A percentile compares a stretch with the other conserved stretches of the same genome.
Conservation (phyloP, 129 eudicot genomes). For the Centella asiatica region DNA sequence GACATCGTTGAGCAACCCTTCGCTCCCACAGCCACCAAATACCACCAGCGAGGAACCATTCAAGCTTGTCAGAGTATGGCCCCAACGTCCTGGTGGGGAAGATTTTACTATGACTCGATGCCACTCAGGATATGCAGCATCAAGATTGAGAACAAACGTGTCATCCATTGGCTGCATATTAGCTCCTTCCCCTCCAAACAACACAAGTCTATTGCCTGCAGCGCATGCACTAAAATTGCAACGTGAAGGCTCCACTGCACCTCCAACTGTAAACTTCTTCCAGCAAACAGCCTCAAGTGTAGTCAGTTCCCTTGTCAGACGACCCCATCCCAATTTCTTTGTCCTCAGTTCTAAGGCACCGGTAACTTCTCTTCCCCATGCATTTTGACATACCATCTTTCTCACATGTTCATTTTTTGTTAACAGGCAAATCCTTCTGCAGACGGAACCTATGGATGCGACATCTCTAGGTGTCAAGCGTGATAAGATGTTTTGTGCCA, state of each 20-base stretch:
- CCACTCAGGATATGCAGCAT: conserved; percentile 71
- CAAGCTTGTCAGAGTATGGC: conserved; percentile 79
- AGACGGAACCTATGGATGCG: conserved; percentile 84
- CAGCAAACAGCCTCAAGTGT: conserved; percentile 89
- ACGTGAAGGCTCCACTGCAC: conserved; percentile 83
- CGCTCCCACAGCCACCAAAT: conserved; percentile 83
- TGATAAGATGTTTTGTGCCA: conserved; percentile 78
- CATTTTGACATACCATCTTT: conserved; percentile 90
- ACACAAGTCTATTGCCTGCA: conserved; percentile 76
- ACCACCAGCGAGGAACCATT: conserved; percentile 84
- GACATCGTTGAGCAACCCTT: conserved; percentile 83
- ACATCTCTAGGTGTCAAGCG: conserved; percentile 88
- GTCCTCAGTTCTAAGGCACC: conserved; percentile 76
- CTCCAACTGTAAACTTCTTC: conserved; percentile 78
- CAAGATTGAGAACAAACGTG: conserved; percentile 83
- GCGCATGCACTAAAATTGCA: conserved; percentile 95
- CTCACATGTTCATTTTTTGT: conserved; percentile 83
- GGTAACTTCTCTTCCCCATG: conserved; percentile 91
- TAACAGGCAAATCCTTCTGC: conserved; percentile 69
- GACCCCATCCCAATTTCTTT: conserved; percentile 79
- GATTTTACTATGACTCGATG: conserved; percentile 64
- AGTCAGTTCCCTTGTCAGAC: conserved; percentile 77
- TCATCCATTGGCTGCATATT: conserved; percentile 99
- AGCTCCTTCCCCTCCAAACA: conserved; percentile 92
- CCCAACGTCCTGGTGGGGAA: conserved; percentile 95